Conservation (phyloP, 2,329 filamentous ascomycete species). For the Phialophora expanda region DNA sequence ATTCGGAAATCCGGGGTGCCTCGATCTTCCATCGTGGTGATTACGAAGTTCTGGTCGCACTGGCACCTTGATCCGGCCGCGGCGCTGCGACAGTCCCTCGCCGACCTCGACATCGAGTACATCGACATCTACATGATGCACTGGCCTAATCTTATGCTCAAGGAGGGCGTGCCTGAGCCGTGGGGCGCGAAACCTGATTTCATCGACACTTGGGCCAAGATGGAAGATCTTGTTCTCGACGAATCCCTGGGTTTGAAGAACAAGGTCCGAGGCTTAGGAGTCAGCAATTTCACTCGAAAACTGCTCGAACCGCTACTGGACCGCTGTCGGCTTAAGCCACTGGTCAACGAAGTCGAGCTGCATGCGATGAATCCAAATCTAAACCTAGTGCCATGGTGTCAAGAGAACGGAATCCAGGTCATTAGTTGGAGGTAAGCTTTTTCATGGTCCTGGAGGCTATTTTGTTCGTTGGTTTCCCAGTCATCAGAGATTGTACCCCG, state of each 20-base stretch:
- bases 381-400: slow-evolving; percentile 44
- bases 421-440: slow-evolving; percentile 41
- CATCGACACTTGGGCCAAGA: slow-evolving; percentile 41
- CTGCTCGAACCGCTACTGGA: slow-evolving; percentile 42
- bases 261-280: slow-evolving; percentile 42
- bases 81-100: slow-evolving; percentile 63
- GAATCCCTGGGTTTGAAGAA: slow-evolving; percentile 26
- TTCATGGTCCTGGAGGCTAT: too few relatives aligned
- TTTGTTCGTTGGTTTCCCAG: too few relatives aligned
- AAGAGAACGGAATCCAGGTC: slow-evolving; percentile 43
- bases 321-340: slow-evolving; percentile 34
- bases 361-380: slow-evolving; percentile 45
- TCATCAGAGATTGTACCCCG: too few relatives aligned
- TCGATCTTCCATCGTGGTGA: slow-evolving; percentile 68
- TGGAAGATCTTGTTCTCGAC: slow-evolving; percentile 41
- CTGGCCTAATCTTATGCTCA: slow-evolving; percentile 47
- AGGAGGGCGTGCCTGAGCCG: slow-evolving; percentile 36
- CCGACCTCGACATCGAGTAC: slow-evolving; percentile 68
- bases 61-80: slow-evolving; percentile 66
- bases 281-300: slow-evolving; percentile 45
- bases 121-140: slow-evolving; percentile 74
- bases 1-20: slow-evolving; percentile 68
- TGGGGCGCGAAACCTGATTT: slow-evolving; percentile 41
- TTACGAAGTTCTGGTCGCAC: slow-evolving; percentile 71
- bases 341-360: slow-evolving; percentile 46